These are phyloP conservation scores for Botrytis elliptica DNA, from an alignment of 2,329 filamentous ascomycete genomes.

Conservation along the genomic window DNA sequence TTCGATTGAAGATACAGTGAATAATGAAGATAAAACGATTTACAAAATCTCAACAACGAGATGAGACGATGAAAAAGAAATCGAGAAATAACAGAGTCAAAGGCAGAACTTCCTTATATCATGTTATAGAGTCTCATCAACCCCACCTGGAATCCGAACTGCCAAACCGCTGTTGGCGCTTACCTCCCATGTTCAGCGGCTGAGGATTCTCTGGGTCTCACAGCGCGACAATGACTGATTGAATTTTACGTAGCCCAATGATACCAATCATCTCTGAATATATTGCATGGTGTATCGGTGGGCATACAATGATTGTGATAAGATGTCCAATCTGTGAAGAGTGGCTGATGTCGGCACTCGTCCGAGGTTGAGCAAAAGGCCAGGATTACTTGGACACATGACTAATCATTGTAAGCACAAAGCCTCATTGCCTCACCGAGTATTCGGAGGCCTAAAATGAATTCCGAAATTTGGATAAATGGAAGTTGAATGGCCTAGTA, in stretches of 20 bases:
- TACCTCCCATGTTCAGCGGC: conserved; percentile 16
- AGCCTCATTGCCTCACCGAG: conserved; percentile 10
- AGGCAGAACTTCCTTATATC: conserved; percentile 1
- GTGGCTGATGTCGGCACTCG: neutral
- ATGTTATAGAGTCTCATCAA: neutral
- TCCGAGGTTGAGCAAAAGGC: neutral
- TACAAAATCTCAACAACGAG: neutral
- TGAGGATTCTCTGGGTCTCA: conserved; percentile 2
- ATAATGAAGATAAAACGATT: neutral
- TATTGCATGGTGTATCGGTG: neutral
- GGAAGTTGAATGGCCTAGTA: neutral
- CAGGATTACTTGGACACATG: neutral
- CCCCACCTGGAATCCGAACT: neutral
- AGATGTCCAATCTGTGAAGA: neutral
- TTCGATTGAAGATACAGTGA: conserved; percentile 8
- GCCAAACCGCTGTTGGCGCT: conserved; percentile 9
- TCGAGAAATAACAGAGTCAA: neutral
- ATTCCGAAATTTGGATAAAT: neutral
- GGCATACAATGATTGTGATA: neutral
- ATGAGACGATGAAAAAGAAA: neutral
- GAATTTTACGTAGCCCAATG: neutral
- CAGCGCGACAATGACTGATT: neutral
- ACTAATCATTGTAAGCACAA: conserved; percentile 11
- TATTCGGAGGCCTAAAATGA: neutral
- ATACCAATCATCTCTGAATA: neutral